These are phyloP conservation scores for Parmales sp. DNA, from an alignment of 108 stramenopile species.

Conservation along the genomic window DNA sequence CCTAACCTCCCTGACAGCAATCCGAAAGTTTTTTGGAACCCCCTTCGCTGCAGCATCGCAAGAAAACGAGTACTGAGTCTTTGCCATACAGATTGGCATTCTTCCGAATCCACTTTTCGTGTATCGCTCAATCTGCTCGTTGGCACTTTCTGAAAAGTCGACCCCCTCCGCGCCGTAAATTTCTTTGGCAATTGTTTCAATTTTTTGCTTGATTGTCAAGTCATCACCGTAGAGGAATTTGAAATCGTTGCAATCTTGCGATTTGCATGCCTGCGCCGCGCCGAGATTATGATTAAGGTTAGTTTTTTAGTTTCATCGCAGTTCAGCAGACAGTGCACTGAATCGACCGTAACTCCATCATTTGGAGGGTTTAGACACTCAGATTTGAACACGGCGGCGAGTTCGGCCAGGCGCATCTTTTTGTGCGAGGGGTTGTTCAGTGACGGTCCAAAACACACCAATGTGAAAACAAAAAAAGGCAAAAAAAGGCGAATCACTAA, in stretches of 20 bases:
- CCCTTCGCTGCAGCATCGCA: conserved; percentile 86
- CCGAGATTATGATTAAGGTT: neutral
- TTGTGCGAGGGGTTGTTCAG: too few species aligned
- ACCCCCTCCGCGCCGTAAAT: conserved; percentile 95
- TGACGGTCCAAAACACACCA: too few species aligned
- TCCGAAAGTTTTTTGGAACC: conserved; percentile 74
- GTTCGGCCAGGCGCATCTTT: too few species aligned
- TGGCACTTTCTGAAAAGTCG: conserved; percentile 76
- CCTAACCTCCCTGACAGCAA: conserved; percentile 89
- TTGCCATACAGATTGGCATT: conserved; percentile 87
- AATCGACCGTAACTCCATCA: too few species aligned
- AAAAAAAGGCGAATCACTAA: too few species aligned
- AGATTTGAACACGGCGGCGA: too few species aligned
- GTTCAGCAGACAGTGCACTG: too few species aligned
- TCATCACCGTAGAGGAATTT: conserved; percentile 78
- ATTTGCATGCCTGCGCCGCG: neutral
- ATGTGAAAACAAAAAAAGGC: too few species aligned
- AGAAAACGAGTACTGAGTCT: conserved; percentile 96
- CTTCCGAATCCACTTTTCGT: conserved; percentile 48
- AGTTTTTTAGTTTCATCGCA: too few species aligned
- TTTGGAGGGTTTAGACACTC: too few species aligned
- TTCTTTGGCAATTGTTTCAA: conserved; percentile 77
- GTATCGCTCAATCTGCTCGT: conserved; percentile 79
- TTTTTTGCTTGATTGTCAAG: conserved; percentile 69
- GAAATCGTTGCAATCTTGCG: conserved; percentile 55